Evolutionary conservation across 345 rosid species (phyloP).

Genomic region (Pistacia atlantica): DNA sequence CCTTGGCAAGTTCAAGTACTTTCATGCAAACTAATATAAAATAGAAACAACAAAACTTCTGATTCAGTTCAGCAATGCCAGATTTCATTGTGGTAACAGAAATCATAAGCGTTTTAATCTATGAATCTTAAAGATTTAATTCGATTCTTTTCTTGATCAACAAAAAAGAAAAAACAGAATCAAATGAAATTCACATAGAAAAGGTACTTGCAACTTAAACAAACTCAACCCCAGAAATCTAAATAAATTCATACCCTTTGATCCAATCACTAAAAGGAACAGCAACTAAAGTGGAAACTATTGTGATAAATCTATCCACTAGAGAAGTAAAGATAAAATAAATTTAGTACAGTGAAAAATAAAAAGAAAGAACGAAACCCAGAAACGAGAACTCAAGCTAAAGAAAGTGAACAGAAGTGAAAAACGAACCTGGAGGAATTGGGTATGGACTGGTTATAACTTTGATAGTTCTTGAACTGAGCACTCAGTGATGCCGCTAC

Average conservation of each 20-base stretch:
- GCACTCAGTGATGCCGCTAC: neutral
- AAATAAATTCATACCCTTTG: neutral
- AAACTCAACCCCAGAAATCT: constrained; percentile 5
- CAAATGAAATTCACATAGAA: neutral
- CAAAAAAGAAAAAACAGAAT: neutral
- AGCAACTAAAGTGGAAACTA: no score
- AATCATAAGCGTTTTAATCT: neutral
- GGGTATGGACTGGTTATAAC: neutral
- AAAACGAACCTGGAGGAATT: constrained; percentile 27
- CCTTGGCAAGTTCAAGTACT: no score
- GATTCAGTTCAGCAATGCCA: neutral
- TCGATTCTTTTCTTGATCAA: neutral
- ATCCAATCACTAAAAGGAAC: no score
- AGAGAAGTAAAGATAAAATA: neutral
- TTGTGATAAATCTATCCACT: neutral
- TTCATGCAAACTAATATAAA: no score
- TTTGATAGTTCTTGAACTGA: no score
- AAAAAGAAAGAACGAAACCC: neutral
- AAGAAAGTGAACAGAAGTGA: neutral
- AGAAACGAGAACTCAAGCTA: neutral
- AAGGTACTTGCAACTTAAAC: neutral
- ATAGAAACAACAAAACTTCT: no score
- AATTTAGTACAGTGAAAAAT: neutral
- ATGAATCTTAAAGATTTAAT: neutral
- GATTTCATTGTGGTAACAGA: neutral